These are phyloP conservation scores for Rhizomucor pusillus DNA, from an alignment of 371 early-diverging fungal species.

Conservation along the genomic window DNA sequence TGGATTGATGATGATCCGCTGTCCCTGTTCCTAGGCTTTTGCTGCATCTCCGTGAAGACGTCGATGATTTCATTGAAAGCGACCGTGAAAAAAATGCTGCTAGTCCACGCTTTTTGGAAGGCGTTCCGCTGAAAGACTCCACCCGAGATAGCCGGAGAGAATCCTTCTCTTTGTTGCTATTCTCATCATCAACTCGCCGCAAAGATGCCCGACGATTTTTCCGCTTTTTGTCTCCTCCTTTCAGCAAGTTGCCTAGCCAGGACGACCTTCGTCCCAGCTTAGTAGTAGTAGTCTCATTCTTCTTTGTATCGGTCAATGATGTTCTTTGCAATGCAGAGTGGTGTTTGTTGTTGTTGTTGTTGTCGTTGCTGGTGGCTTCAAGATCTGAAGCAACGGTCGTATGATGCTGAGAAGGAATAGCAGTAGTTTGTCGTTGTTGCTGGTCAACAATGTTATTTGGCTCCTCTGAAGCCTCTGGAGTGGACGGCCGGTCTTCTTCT, in stretches of 20 bases:
- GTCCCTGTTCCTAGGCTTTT: not conserved
- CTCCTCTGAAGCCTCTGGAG: not conserved
- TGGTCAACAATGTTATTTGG: slow-evolving; percentile 18
- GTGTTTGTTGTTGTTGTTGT: no score
- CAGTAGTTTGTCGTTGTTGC: no score
- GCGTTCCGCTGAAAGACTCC: not conserved
- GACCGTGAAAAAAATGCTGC: slow-evolving; percentile 27
- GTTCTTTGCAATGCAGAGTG: not conserved
- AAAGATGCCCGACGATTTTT: slow-evolving; percentile 9
- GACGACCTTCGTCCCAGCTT: slow-evolving; percentile 20
- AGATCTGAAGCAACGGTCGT: no score
- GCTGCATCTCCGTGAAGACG: not conserved
- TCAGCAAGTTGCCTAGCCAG: slow-evolving; percentile 27
- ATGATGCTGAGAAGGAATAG: no score
- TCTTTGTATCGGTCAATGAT: slow-evolving; percentile 1
- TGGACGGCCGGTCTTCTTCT: slow-evolving; percentile 11
- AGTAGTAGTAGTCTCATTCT: not conserved
- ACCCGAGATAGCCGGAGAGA: slow-evolving; percentile 5
- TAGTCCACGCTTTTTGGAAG: slow-evolving; percentile 16
- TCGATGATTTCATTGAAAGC: slow-evolving; percentile 21
- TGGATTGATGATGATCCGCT: not conserved
- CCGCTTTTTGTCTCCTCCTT: slow-evolving; percentile 17
- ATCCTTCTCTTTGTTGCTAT: slow-evolving; percentile 5
- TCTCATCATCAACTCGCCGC: slow-evolving; percentile 11
- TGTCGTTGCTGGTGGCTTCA: no score